These are phyloP conservation scores for Ophiosphaerella narmari DNA, from an alignment of 2,329 filamentous ascomycete species.

Conservation along the genomic window DNA sequence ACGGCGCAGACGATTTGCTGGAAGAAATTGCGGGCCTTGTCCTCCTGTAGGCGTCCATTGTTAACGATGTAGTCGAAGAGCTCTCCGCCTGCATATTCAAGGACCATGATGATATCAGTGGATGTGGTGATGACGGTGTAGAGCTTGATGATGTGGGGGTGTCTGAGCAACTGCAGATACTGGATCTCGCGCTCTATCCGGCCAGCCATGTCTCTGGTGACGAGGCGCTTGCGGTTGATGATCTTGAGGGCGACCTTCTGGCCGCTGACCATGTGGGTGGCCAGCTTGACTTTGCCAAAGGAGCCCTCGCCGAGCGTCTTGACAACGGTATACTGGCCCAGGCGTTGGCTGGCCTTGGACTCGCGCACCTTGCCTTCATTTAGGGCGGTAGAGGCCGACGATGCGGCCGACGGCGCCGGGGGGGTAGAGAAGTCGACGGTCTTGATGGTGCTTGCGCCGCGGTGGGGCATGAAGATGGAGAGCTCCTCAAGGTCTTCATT, in stretches of 20 bases:
- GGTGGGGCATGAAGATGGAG: slow-evolving; percentile 73
- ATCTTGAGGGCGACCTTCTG: slow-evolving; percentile 98
- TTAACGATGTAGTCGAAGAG: slow-evolving; percentile 98
- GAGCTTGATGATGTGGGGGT: slow-evolving; percentile 99
- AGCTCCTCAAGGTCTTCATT: slow-evolving; percentile 71
- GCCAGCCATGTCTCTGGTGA: slow-evolving; percentile 96
- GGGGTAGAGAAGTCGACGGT: slow-evolving; percentile 38
- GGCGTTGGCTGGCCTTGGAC: slow-evolving; percentile 74
- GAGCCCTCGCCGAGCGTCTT: slow-evolving; percentile 93
- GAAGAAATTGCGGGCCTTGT: slow-evolving; percentile 95
- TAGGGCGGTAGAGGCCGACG: slow-evolving; percentile 20
- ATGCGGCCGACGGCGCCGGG: slow-evolving; percentile 32
- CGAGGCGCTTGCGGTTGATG: slow-evolving; percentile 92
- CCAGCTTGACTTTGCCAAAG: slow-evolving; percentile 98
- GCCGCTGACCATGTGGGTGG: slow-evolving; percentile 86
- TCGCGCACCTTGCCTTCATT: slow-evolving; percentile 52
- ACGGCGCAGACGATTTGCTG: slow-evolving; percentile 99
- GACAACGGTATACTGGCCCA: slow-evolving; percentile 89
- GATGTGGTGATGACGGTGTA: slow-evolving; percentile 97
- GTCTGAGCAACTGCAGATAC: slow-evolving; percentile 91
- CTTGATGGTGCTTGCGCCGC: slow-evolving; percentile 35
- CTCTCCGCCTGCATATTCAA: slow-evolving; percentile 95
- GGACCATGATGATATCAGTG: slow-evolving; percentile 96
- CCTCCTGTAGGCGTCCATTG: slow-evolving; percentile 87
- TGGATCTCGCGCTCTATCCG: slow-evolving; percentile 97